Evolutionary conservation across 305 asterid genomes (phyloP).

Genomic region (Petunia hybrid): DNA sequence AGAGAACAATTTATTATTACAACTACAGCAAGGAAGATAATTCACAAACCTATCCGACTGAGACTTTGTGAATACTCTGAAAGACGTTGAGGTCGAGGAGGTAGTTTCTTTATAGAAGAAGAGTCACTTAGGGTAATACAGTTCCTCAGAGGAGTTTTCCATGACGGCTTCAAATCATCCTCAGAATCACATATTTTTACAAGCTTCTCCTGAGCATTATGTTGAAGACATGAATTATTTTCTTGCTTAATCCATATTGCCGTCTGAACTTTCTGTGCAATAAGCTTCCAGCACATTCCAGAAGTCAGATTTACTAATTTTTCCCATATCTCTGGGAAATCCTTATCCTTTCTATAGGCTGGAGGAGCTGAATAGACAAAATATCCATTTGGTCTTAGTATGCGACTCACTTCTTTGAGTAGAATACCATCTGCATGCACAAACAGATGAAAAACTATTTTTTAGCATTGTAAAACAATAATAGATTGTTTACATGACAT

Average conservation of each 20-base stretch:
- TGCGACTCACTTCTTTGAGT: slow-evolving; percentile 85
- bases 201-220: slow-evolving; percentile 60
- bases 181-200: slow-evolving; percentile 68
- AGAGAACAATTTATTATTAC: not conserved
- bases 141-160: slow-evolving; percentile 78
- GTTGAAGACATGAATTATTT: slow-evolving; percentile 65
- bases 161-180: slow-evolving; percentile 66
- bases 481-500: not conserved
- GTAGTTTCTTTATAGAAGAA: slow-evolving; percentile 66
- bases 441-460: not conserved
- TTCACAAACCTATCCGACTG: slow-evolving; percentile 60
- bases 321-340: slow-evolving; percentile 85
- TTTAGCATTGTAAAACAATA: slow-evolving; percentile 26
- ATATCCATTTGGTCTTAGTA: slow-evolving; percentile 77
- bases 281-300: slow-evolving; percentile 98
- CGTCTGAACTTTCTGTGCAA: slow-evolving; percentile 90
- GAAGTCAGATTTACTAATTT: slow-evolving; percentile 71
- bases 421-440: slow-evolving; percentile 78
- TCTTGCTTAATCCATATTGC: slow-evolving; percentile 90
- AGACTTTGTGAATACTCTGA: slow-evolving; percentile 83
- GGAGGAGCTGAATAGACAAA: slow-evolving; percentile 99
- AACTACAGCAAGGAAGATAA: slow-evolving; percentile 21
- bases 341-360: slow-evolving; percentile 92
- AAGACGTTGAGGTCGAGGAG: slow-evolving; percentile 92
- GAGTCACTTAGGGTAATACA: slow-evolving; percentile 54